phyloP scores from a whole-genome alignment of 257 asterid species.

The Solanum gracilifrons region DNA sequence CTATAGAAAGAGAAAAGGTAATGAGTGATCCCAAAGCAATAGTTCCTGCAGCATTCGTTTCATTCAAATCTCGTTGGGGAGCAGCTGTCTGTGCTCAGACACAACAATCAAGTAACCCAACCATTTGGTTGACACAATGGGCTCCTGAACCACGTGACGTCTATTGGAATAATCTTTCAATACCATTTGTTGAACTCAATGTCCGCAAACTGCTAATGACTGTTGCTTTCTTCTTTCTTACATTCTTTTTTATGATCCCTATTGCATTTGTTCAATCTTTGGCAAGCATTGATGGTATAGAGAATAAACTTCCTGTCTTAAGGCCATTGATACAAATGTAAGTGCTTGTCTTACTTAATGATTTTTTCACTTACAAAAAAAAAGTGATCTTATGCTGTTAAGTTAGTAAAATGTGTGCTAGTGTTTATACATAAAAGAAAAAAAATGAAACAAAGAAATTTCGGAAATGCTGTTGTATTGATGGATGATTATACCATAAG shows the following conservation, averaged over 20 bases:
- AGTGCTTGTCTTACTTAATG: background rate
- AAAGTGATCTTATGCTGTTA: background rate
- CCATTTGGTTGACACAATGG: slow-evolving; percentile 17
- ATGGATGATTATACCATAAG: background rate
- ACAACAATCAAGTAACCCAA: slow-evolving; percentile 38
- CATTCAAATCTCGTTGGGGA: slow-evolving; percentile 83
- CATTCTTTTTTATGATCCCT: slow-evolving; percentile 12
- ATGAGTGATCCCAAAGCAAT: slow-evolving; percentile 55
- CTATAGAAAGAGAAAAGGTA: slow-evolving; percentile 56
- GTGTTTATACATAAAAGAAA: background rate
- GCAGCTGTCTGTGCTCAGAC: slow-evolving; percentile 95
- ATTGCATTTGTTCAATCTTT: slow-evolving; percentile 11
- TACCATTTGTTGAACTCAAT: slow-evolving; percentile 15
- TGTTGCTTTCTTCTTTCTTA: slow-evolving; percentile 12
- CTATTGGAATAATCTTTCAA: slow-evolving; percentile 13
- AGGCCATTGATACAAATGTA: slow-evolving; percentile 8
- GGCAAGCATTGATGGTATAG: slow-evolving; percentile 14
- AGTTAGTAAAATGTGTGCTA: background rate
- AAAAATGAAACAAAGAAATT: background rate
- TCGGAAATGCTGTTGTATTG: background rate
- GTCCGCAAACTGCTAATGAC: slow-evolving; percentile 10
- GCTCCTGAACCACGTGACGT: slow-evolving; percentile 18
- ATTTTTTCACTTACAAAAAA: background rate
- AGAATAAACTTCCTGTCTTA: slow-evolving; percentile 8
- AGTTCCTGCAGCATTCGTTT: slow-evolving; percentile 85